phyloP scores from a whole-genome alignment of 73 alveolate species.

The Tetrahymena thermophila region DNA sequence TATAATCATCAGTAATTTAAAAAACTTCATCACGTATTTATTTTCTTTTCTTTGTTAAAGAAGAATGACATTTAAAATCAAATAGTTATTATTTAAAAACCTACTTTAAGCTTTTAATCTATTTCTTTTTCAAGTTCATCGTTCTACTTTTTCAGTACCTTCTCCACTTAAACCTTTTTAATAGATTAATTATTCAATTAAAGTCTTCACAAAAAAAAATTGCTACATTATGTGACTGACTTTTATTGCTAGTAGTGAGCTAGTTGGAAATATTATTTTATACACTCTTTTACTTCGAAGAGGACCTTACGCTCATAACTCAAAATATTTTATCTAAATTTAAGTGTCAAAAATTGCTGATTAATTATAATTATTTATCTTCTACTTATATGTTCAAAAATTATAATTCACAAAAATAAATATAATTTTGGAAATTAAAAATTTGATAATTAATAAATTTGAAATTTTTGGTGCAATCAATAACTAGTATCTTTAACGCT shows the following conservation, averaged over 20 bases:
- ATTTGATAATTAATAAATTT: neutral
- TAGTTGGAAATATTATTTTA: neutral
- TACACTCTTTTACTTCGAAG: neutral
- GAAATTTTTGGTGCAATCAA: neutral
- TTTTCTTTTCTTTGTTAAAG: neutral
- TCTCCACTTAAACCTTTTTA: neutral
- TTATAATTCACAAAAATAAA: neutral
- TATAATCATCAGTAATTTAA: neutral
- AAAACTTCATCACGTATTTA: neutral
- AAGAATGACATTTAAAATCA: neutral
- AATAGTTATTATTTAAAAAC: neutral
- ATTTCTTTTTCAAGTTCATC: neutral
- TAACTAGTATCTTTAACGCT: neutral
- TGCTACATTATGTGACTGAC: neutral
- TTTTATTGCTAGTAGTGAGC: neutral
- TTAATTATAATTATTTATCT: neutral
- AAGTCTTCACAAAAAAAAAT: neutral
- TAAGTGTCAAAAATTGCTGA: no score
- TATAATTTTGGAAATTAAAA: neutral
- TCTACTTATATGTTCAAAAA: neutral
- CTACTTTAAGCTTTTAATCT: neutral
- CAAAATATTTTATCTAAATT: neutral
- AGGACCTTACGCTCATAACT: neutral
- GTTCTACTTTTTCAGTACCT: neutral
- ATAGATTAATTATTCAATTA: neutral